Evolutionary conservation across 2,329 filamentous ascomycete genomes (phyloP).

Genomic region (Ambrosiella beaveri): DNA sequence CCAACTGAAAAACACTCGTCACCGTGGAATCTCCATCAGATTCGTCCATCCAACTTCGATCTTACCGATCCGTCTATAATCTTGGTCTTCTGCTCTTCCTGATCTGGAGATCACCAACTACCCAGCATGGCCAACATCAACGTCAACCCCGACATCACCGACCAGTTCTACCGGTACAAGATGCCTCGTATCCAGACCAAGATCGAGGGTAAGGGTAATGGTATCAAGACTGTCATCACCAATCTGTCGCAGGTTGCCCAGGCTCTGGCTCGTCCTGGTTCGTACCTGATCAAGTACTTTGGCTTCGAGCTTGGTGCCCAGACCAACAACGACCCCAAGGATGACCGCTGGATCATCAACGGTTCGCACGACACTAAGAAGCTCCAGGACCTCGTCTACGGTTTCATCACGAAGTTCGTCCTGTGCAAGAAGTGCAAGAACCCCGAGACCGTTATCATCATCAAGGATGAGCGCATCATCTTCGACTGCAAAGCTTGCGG

Average conservation of each 20-base stretch:
- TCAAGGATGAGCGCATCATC: constrained; percentile 83
- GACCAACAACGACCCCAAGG: constrained; percentile 91
- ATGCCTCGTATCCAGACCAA: constrained; percentile 98
- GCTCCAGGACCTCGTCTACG: constrained; percentile 94
- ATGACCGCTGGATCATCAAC: constrained; percentile 99
- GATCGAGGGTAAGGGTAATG: constrained; percentile 98
- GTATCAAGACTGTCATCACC: constrained; percentile 96
- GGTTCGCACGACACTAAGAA: constrained; percentile 88
- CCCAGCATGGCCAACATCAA: constrained; percentile 92
- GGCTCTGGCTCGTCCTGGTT: constrained; percentile 77
- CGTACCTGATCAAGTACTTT: constrained; percentile 99
- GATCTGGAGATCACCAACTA: constrained; percentile 14
- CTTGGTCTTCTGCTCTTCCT: not conserved
- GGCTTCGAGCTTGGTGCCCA: constrained; percentile 97
- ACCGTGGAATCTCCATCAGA: not conserved
- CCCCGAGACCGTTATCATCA: constrained; percentile 86
- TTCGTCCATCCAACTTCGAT: not conserved
- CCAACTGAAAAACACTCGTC: constrained; percentile 7
- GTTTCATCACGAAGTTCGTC: constrained; percentile 96
- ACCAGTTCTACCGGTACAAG: constrained; percentile 99
- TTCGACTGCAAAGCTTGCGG: constrained; percentile 99
- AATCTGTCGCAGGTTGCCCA: constrained; percentile 88
- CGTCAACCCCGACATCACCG: constrained; percentile 92
- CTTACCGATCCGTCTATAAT: not conserved
- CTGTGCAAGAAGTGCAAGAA: constrained; percentile 99